Evolutionary conservation across 2,329 filamentous ascomycete genomes (phyloP), one percentile per base, ranked within the genome.

Genomic region (Penicillium sp.): DNA sequence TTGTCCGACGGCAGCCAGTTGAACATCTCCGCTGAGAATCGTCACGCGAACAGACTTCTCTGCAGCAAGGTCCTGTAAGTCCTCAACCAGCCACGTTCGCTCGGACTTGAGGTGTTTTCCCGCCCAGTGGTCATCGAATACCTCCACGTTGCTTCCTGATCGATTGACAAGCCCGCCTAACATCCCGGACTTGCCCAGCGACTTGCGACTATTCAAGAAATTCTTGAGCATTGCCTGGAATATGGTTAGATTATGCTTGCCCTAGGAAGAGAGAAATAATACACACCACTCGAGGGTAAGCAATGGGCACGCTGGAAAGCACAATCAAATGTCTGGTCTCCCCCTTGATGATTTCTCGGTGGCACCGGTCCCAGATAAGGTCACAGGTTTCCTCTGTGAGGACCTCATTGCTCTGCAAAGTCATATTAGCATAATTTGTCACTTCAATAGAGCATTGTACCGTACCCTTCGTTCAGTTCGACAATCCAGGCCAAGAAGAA

Each of bases 61-160:
- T 20, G 89, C 89, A 7, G 95, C 91, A 51, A 98, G 78, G 62
- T 95, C 89, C 70, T 98, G 95, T 24, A 98, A 75, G 62, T 96
- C 90, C 66, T 93, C 87, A 35, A 98, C 82, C 54, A 97, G 78
- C 69, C 88, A 86, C 54, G 85, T 88, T 44, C 93, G 83, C 71
- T 98, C 93, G 24, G 83, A 79, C 67, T 97, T 98, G 74, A 97
- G 91, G 65, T 90, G 88, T 66, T 89, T 95, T 32, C 92, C 89
- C 0, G 92, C 96, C 93, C 93, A 98, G 66, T 98, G 92, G 68
- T 97, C 93, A 66, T 96, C 92, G 8, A 95, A 76, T 12, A 97
- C 88, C 69, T 97, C 93, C 5, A 93, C 87, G 15, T 89, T 89
- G 20, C 89, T 90, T 63, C 96, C 91, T 60, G 95, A 91, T 58